phyloP scores from a whole-genome alignment of 441 rosid genomes.

The Mallotus repandus region DNA sequence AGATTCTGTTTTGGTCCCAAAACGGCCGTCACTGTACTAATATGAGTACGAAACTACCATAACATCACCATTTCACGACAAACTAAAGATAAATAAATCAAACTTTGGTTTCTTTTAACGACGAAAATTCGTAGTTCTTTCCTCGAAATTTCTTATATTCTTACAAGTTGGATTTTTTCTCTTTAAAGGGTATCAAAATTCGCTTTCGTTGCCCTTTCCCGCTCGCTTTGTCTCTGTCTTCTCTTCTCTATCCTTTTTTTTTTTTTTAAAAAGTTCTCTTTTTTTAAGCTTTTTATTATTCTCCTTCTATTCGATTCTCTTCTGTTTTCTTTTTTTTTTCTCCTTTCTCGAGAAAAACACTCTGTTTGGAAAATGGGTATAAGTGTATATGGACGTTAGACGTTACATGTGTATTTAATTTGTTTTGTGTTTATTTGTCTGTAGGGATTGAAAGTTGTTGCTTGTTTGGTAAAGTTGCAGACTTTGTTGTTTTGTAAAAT shows the following conservation, averaged over 20 bases:
- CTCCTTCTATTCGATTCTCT: not conserved
- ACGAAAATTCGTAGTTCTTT: conserved; percentile 41
- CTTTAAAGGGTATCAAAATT: conserved; percentile 5
- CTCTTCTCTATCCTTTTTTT: not conserved
- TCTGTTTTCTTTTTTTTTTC: not conserved
- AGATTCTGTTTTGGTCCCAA: too few relatives aligned
- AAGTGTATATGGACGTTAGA: not conserved
- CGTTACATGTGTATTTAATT: not conserved
- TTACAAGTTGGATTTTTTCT: conserved; percentile 5
- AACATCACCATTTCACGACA: not conserved
- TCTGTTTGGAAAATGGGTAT: not conserved
- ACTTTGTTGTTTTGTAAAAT: not conserved
- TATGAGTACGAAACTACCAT: too few relatives aligned
- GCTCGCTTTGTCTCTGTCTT: conserved; percentile 19
- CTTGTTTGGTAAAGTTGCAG: not conserved
- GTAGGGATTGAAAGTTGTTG: too few relatives aligned
- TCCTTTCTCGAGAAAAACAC: not conserved
- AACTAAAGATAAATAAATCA: not conserved
- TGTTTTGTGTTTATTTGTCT: not conserved
- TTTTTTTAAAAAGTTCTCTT: not conserved
- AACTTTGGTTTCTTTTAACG: not conserved
- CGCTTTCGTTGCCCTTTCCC: conserved; percentile 23
- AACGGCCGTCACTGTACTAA: not conserved
- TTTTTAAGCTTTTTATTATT: not conserved
- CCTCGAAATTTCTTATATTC: conserved; percentile 36